A percentile compares a stretch with the other conserved stretches of the same genome.
Conservation (phyloP, 177 flowering plant genomes). For the Vitis hybrid region DNA sequence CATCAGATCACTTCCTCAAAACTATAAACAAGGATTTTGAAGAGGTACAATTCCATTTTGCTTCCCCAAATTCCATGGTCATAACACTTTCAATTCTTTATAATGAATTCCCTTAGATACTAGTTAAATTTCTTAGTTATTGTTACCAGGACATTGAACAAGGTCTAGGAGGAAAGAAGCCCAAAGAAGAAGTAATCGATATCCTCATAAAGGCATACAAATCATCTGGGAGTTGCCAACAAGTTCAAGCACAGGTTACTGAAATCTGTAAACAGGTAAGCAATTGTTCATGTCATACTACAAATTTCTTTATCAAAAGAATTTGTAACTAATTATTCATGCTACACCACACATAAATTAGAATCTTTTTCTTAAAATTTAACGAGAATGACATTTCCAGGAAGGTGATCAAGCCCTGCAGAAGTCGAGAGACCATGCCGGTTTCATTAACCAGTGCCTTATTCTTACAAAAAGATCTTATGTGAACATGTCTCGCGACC, state of each 20-base stretch:
- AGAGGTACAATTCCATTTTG: conserved; percentile 15
- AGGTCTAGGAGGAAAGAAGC: conserved; percentile 18
- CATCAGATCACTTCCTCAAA: conserved; percentile 45
- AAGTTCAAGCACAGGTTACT: conserved; percentile 28
- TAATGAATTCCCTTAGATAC: no score
- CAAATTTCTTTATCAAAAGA: neutral
- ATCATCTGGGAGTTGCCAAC: conserved; percentile 29
- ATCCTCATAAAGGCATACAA: conserved; percentile 40
- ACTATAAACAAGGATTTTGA: conserved; percentile 44
- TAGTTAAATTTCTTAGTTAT: neutral
- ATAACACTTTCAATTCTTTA: no score
- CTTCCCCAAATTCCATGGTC: no score
- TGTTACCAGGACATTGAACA: conserved; percentile 33
- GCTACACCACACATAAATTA: no score
- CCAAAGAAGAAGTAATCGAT: conserved; percentile 41
- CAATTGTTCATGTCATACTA: neutral
- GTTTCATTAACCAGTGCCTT: conserved; percentile 38
- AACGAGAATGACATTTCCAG: conserved; percentile 9
- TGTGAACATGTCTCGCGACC: conserved; percentile 57
- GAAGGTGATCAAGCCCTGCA: conserved; percentile 11
- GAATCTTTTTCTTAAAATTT: neutral
- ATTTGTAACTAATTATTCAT: conserved; percentile 27
- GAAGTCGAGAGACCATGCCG: conserved; percentile 31
- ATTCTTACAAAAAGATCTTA: conserved; percentile 56
- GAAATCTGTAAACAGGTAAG: conserved; percentile 32